A percentile compares a stretch with the other conserved stretches of the same genome.
Conservation (phyloP, 345 rosid species). For the Populus simonii region DNA sequence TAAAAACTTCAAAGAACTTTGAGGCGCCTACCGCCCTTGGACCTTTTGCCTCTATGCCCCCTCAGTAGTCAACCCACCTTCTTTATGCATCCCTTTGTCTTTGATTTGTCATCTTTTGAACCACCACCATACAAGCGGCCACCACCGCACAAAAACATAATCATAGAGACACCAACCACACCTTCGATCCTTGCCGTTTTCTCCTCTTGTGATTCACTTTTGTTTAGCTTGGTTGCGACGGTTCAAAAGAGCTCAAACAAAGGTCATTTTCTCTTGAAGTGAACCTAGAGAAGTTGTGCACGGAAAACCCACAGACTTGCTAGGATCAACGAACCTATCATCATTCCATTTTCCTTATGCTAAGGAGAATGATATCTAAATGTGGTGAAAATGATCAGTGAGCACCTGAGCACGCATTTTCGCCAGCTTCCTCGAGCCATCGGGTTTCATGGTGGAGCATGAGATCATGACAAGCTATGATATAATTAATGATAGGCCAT, state of each 20-base stretch:
- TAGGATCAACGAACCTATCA: not conserved
- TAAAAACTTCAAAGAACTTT: not conserved
- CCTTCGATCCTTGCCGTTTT: not conserved
- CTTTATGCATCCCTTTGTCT: not conserved
- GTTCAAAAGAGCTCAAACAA: not conserved
- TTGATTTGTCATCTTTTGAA: not conserved
- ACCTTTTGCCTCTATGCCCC: not conserved
- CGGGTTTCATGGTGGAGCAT: not conserved
- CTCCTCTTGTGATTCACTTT: not conserved
- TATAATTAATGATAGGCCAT: not conserved
- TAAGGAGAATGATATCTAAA: not conserved
- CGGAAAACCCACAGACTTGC: slow-evolving; percentile 1
- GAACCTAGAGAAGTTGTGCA: slow-evolving; percentile 4
- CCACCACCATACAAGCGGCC: not conserved
- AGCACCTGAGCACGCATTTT: not conserved
- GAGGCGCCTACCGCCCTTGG: not conserved
- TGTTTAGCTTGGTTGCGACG: not conserved
- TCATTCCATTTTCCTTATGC: not conserved
- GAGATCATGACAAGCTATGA: not conserved
- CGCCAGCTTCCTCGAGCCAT: not conserved
- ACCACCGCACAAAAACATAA: not conserved
- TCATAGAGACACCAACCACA: not conserved
- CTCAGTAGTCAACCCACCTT: not conserved
- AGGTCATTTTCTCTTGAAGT: slow-evolving; percentile 6
- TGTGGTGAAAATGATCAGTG: not conserved